These are phyloP conservation scores for Ilyonectria mors-panacis DNA, from an alignment of 2,329 filamentous ascomycete genomes.

Conservation along the genomic window DNA sequence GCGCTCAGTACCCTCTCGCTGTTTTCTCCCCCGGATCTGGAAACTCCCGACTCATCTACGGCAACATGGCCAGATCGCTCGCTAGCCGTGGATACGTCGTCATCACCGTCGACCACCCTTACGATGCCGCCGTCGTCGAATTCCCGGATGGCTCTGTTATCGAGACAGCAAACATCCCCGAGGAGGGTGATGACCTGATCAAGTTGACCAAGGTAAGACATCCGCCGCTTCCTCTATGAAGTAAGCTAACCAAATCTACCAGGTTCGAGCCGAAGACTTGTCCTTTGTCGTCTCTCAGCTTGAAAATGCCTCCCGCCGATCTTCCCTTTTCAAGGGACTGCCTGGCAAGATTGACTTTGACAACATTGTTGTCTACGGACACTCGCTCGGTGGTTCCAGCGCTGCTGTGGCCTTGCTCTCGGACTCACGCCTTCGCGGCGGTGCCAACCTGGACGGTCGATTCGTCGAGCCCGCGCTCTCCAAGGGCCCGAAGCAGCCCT, in stretches of 20 bases:
- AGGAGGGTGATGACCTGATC: constrained; percentile 25
- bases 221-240: fast-evolving
- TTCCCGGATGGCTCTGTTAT: constrained; percentile 60
- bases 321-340: constrained; percentile 36
- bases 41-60: constrained; percentile 60
- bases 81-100: constrained; percentile 63
- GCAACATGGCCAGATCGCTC: constrained; percentile 59
- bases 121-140: constrained; percentile 61
- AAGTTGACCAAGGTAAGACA: constrained; percentile 38
- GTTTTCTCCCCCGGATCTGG: constrained; percentile 63
- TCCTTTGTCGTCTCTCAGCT: constrained; percentile 56
- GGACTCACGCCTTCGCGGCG: constrained; percentile 54
- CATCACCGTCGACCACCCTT: constrained; percentile 64
- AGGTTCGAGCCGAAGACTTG: constrained; percentile 55
- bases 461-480: constrained; percentile 50
- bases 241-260: not conserved
- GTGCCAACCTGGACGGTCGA: constrained; percentile 59
- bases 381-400: constrained; percentile 58
- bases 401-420: constrained; percentile 51
- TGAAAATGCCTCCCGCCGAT: constrained; percentile 34
- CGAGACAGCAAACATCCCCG: constrained; percentile 28
- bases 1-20: constrained; percentile 45
- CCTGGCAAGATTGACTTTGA: constrained; percentile 46
- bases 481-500: constrained; percentile 48
- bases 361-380: constrained; percentile 55